Percentiles rank a stretch among this genome's conserved stretches.
phyloP scores from a whole-genome alignment of 768 basidiomycete genomes.

The Lentinus brumalis region DNA sequence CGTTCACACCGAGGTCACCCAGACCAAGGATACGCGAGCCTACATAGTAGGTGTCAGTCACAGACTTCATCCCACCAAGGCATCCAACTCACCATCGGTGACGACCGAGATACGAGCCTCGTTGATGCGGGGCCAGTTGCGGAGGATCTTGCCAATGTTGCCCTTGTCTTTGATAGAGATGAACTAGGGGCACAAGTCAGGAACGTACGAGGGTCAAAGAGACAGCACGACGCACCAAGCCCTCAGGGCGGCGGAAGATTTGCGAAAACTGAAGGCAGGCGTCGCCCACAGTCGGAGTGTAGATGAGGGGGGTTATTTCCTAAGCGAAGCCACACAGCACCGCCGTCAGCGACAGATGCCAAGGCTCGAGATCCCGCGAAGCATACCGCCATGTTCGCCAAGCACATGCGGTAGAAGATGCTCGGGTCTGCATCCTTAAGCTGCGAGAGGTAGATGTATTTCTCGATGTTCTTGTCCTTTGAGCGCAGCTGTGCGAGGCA shows the following conservation, averaged over 20 bases:
- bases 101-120: constrained; percentile 90
- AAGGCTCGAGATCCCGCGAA: background rate
- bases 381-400: constrained; percentile 66
- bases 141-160: constrained; percentile 67
- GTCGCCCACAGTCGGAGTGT: constrained; percentile 92
- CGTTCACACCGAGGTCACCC: constrained; percentile 81
- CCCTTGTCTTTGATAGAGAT: constrained; percentile 86
- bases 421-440: constrained; percentile 71
- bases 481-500: constrained; percentile 72
- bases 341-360: background rate
- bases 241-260: constrained; percentile 75
- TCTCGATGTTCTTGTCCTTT: constrained; percentile 74
- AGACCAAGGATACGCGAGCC: constrained; percentile 89
- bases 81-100: constrained; percentile 67
- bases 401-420: constrained; percentile 79
- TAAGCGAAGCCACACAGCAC: constrained; percentile 19
- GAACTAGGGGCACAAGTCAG: constrained; percentile 44
- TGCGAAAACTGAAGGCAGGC: constrained; percentile 84
- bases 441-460: constrained; percentile 81
- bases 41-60: constrained; percentile 27
- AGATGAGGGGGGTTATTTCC: constrained; percentile 77
- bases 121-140: constrained; percentile 69
- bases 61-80: background rate
- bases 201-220: background rate
- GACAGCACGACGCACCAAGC: constrained; percentile 48